Evolutionary conservation across 768 basidiomycete species (phyloP), one percentile per base, ranked within the genome.

Genomic region (Fomitopsis serialis): DNA sequence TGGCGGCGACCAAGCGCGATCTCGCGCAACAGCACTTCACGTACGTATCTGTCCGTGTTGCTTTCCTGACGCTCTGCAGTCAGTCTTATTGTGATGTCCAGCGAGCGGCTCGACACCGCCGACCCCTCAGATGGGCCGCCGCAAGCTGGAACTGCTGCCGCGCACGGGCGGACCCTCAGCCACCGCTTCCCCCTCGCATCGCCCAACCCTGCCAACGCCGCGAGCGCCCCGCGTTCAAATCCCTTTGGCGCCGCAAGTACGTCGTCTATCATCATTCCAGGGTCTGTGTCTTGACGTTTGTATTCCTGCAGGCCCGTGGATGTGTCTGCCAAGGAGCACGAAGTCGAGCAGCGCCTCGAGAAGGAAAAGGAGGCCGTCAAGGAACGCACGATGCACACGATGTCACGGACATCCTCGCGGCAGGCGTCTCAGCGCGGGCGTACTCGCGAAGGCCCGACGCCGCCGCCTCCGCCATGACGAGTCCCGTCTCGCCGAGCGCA

Each of bases 241-340:
- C 95, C 95, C 6, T 98, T 98, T 63, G 97, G 96, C 46, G 77
- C 78, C 50, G 96, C 96, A 86, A 73, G 89, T 90, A 60, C 46
- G 80, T 68, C 19, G 24, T 15, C 22, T 15, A 24, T 60, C 37
- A 40, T 40, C 45, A 11, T 42, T 17, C 32, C 6, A 42, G 15
- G 6, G 13, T 32, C 32, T 15, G 21, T 42, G 10, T 37, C 9
- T 22, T 44, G 27, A 37, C 37, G 13, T 11, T 48, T 29, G 21
- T 23, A 57, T 55, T 48, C 37, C 12, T 27, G 27, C 53, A 91
- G 89, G 61, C 93, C 96, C 12, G 88, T 98, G 21, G 94, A 98
- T 66, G 84, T 87, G 17, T 75, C 86, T 32, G 73, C 78, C 0
- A 80, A 82, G 50, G 94, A 98, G 63, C 85, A 81, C 52, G 86